phyloP scores from a whole-genome alignment of 495 filamentous ascomycete genomes.

The Lophiotrema nucula region DNA sequence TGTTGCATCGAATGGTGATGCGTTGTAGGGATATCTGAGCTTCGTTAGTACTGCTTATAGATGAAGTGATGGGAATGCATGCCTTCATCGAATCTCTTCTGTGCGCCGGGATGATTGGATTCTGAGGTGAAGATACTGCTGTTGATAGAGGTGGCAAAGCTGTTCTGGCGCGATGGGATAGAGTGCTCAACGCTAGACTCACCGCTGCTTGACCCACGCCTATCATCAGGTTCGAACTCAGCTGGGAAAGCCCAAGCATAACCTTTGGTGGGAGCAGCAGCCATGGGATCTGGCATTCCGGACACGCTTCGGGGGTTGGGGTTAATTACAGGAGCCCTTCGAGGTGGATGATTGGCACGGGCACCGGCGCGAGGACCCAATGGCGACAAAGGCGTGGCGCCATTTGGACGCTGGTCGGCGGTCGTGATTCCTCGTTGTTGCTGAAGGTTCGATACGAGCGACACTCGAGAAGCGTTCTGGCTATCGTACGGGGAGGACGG shows the following conservation, averaged over 20 bases:
- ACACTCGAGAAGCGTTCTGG: slow-evolving; percentile 43
- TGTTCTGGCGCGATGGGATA: slow-evolving; percentile 40
- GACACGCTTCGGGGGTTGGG: slow-evolving; percentile 39
- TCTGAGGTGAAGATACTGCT: slow-evolving; percentile 45
- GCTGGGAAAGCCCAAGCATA: slow-evolving; percentile 48
- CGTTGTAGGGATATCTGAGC: slow-evolving; percentile 37
- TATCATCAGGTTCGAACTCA: slow-evolving; percentile 37
- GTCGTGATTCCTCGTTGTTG: slow-evolving; percentile 39
- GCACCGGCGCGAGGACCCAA: slow-evolving; percentile 28
- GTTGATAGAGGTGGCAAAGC: slow-evolving; percentile 42
- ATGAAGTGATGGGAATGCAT: slow-evolving; percentile 8
- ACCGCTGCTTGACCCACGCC: slow-evolving; percentile 39
- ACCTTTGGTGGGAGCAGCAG: slow-evolving; percentile 44
- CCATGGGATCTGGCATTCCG: slow-evolving; percentile 46
- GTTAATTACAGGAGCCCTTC: slow-evolving; percentile 43
- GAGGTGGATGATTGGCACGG: slow-evolving; percentile 30
- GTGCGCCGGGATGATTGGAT: slow-evolving; percentile 39
- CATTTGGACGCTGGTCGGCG: slow-evolving; percentile 38
- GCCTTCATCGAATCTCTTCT: slow-evolving; percentile 44
- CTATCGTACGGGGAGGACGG: slow-evolving; percentile 45
- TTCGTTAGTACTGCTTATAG: slow-evolving; percentile 5
- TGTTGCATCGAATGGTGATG: slow-evolving; percentile 48
- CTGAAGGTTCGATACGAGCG: slow-evolving; percentile 43
- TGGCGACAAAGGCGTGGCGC: slow-evolving; percentile 39
- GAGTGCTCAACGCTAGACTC: slow-evolving; percentile 38